Evolutionary conservation across 257 asterid genomes (phyloP).

Genomic region (Nicotiana sylvestris): DNA sequence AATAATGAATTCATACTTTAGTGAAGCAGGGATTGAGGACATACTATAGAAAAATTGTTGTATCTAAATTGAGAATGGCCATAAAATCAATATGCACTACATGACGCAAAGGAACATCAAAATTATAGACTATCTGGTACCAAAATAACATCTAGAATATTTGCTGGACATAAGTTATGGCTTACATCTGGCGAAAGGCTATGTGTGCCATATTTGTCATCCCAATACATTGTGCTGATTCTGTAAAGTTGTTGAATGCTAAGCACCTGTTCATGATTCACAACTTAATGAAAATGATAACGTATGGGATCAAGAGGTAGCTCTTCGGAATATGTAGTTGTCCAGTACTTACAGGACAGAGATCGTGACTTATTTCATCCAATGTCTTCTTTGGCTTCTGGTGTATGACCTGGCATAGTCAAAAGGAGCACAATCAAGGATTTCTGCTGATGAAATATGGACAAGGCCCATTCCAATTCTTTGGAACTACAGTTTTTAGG

Average conservation of each 20-base stretch:
- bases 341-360: conserved; percentile 77
- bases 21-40: conserved; percentile 9
- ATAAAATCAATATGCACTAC: background rate
- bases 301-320: background rate
- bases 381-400: conserved; percentile 96
- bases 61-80: conserved; percentile 3
- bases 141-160: background rate
- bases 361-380: conserved; percentile 95
- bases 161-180: background rate
- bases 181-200: conserved; percentile 92
- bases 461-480: background rate
- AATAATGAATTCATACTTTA: background rate
- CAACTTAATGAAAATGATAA: conserved; percentile 10
- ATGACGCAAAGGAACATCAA: conserved; percentile 1
- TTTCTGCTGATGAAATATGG: background rate
- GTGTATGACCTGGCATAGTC: conserved; percentile 76
- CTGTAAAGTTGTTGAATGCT: conserved; percentile 96
- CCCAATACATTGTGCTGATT: conserved; percentile 99
- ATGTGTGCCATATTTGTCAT: conserved; percentile 96
- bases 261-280: conserved; percentile 54
- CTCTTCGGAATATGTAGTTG: background rate
- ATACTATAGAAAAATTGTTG: background rate
- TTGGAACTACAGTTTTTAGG: background rate
- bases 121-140: background rate
- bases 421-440: conserved; percentile 12